Base-by-base conservation (phyloP, 805 yeast genomes). In the Martiniozyma abietophila region DNA sequence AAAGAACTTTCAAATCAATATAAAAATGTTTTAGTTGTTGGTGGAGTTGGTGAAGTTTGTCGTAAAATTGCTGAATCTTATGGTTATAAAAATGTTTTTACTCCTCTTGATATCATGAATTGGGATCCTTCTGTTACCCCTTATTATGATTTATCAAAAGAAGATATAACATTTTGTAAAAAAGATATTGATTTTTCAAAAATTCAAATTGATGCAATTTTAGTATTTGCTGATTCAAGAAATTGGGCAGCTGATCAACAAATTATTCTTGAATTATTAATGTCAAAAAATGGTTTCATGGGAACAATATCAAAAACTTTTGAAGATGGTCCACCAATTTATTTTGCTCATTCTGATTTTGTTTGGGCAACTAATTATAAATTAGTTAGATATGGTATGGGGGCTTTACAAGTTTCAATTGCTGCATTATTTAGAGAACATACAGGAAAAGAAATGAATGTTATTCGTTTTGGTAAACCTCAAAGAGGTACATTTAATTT, bases 211-310 rank as follows among this genome's bases (percentile, higher is more conserved):
- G 88, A 85, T 43, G 94, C 89, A 10, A 80, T 85, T 38, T 62
- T 85, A 53, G 94, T 84, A 29, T 85, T 85, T 64, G 95, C 95
- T 8, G 96, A 85, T 61, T 77, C 92, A 6, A 71, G 94, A 59
- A 85, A 83, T 53, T 83, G 94, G 94, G 94, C 94, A 27, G 85
- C 84, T 19, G 95, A 85, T 58, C 86, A 83, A 57, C 96, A 85
- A 58, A 82, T 85, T 52, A 82, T 84, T 41, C 64, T 83, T 52
- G 96, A 85, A 51, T 64, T 85, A 48, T 66, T 85, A 35, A 64
- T 84, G 56, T 76, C 86, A 36, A 71, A 80, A 47, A 62, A 71
- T 39, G 96, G 96, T 49, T 74, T 70, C 27, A 80, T 85, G 86
- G 95, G 95, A 27, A 85, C 96, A 4, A 66, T 71, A 27, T 70